Conservation (phyloP, 169 alveolate genomes). For the Eimeria sp. region DNA sequence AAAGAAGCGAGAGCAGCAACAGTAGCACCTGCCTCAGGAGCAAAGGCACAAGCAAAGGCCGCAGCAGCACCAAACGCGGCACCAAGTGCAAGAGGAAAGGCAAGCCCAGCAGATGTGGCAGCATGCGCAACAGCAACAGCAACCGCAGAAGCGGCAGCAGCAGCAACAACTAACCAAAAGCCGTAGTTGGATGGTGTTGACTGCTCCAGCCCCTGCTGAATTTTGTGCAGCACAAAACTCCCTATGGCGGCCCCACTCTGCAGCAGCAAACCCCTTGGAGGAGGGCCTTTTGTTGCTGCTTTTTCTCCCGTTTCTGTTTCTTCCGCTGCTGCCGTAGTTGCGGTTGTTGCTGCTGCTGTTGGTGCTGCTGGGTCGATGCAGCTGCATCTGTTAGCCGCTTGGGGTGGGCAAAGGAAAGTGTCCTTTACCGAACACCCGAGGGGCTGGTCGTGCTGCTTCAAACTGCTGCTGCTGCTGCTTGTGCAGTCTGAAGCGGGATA, state of each 20-base stretch:
- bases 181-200: background rate
- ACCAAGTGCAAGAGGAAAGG: background rate
- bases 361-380: constrained; percentile 15
- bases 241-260: constrained; percentile 33
- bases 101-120: background rate
- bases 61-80: background rate
- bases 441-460: background rate
- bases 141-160: background rate
- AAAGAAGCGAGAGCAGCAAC: background rate
- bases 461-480: constrained; percentile 12
- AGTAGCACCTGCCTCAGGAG: constrained; percentile 21
- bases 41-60: background rate
- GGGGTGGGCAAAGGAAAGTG: background rate
- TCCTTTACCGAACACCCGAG: background rate
- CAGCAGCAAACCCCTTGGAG: background rate
- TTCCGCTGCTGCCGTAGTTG: constrained; percentile 32
- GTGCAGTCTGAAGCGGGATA: background rate
- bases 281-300: background rate
- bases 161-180: constrained; percentile 44
- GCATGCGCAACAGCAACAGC: background rate
- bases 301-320: background rate
- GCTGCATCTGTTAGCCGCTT: background rate
- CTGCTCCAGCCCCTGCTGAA: background rate
- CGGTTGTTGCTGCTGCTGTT: constrained; percentile 1
- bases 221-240: constrained; percentile 24